phyloP scores from a whole-genome alignment of 2,329 filamentous ascomycete species.

The Aspergillus sp. region DNA sequence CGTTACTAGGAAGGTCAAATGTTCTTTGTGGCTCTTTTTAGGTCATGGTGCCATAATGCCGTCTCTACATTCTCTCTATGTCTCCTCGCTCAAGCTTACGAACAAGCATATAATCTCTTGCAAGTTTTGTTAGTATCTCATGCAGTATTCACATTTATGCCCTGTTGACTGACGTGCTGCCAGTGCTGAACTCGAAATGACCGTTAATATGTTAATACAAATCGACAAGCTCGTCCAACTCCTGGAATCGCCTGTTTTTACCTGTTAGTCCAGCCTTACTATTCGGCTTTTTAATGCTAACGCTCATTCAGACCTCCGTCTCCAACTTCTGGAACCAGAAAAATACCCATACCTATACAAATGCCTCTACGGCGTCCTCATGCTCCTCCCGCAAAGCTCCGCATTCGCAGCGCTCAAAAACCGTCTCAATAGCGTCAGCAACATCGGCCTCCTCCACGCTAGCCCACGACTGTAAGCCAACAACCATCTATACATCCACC shows the following conservation, averaged over 20 bases:
- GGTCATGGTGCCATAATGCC: constrained; percentile 97
- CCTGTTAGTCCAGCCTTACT: constrained; percentile 56
- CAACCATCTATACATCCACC: constrained; percentile 28
- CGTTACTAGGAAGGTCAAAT: constrained; percentile 71
- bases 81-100: constrained; percentile 90
- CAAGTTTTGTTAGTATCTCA: constrained; percentile 74
- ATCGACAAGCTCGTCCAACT: constrained; percentile 97
- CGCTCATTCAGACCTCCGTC: constrained; percentile 65
- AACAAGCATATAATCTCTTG: constrained; percentile 91
- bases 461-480: constrained; percentile 62
- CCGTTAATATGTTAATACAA: constrained; percentile 95
- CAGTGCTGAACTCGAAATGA: constrained; percentile 96
- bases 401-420: constrained; percentile 97
- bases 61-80: constrained; percentile 96
- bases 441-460: constrained; percentile 89
- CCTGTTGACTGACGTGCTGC: constrained; percentile 17
- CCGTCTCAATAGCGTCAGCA: constrained; percentile 90
- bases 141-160: too few species aligned
- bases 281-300: constrained; percentile 5
- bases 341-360: constrained; percentile 94
- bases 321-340: constrained; percentile 92
- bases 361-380: constrained; percentile 91
- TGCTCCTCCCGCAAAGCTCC: constrained; percentile 96
- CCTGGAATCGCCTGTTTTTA: constrained; percentile 95
- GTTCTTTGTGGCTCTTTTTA: constrained; percentile 89